Base-by-base conservation (phyloP, 2,329 filamentous ascomycete species). In the Sporothrix globosa region DNA sequence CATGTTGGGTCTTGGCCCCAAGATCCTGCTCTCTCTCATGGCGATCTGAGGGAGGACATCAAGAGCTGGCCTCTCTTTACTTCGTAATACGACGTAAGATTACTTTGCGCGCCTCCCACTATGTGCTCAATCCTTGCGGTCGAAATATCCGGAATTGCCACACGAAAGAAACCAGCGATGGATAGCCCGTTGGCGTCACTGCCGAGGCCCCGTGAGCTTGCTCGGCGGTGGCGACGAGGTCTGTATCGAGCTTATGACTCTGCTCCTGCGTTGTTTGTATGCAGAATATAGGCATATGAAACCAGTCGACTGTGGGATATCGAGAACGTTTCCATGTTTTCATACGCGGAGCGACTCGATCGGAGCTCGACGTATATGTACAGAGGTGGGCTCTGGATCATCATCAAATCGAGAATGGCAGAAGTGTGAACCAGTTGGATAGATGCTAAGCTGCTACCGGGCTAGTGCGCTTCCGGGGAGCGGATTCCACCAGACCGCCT, bases 1-100 rank as follows among this genome's bases (percentile, higher is more conserved):
- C 39, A 13, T 56, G 65, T 68, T 63, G 7, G 69, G 69, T 71
- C 65, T 68, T 65, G 65, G 50, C 65, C 56, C 56, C 41, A 46
- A 39, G 39, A 7, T 4, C 39, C 13, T 44, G n/a, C 11, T 61
- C 24, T 5, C 19, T 34, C n/a, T 44, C 58, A 13, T 17, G 56
- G 56, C 30, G 34, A 41, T 41, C 34, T 41, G 56, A n/a, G 19
- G 3, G 13, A 19, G 56, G n/a, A 44, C 14, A 1, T 27, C 9
- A 39, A 41, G 39, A 60, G 34, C 34, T 13, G 56, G 44, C 56
- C 56, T 30, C 21, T 44, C 44, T 24, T 44, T 41, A 21, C 56
- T 34, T 61, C 56, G 56, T 61, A 24, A 34, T 34, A 34, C 7
- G 34, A 9, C 5, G 34, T 34, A n/a, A n/a, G n/a, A n/a, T n/a